Percentiles rank a stretch among this genome's conserved stretches.
These are phyloP conservation scores for Exophiala aquamarina DNA, from an alignment of 2,329 filamentous ascomycete species.

Conservation along the genomic window DNA sequence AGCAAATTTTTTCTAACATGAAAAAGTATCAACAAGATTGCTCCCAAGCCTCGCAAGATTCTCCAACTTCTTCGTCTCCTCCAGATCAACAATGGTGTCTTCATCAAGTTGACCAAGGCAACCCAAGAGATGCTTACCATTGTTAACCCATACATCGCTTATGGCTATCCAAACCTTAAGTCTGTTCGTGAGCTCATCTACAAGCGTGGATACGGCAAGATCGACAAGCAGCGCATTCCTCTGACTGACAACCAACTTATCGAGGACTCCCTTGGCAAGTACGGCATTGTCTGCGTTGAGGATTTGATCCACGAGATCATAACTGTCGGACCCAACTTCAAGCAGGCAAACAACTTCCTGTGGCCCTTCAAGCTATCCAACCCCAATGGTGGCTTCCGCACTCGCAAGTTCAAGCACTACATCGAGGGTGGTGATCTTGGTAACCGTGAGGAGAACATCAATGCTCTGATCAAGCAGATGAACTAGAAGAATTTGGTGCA, in stretches of 20 bases:
- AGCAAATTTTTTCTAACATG: slow-evolving; percentile 9
- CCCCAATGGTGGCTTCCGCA: slow-evolving; percentile 93
- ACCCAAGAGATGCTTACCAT: slow-evolving; percentile 97
- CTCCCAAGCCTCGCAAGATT: slow-evolving; percentile 99
- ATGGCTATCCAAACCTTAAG: slow-evolving; percentile 99
- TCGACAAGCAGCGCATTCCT: slow-evolving; percentile 95
- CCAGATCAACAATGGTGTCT: slow-evolving; percentile 99
- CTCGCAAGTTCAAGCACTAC: slow-evolving; percentile 98
- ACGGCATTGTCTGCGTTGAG: slow-evolving; percentile 98
- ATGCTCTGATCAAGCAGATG: slow-evolving; percentile 94
- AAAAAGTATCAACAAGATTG: slow-evolving; percentile 99
- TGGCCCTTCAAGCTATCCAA: slow-evolving; percentile 99
- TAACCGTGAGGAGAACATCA: slow-evolving; percentile 99
- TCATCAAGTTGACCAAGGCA: slow-evolving; percentile 96
- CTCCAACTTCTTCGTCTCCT: slow-evolving; percentile 98
- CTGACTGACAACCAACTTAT: slow-evolving; percentile 98
- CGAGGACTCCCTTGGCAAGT: slow-evolving; percentile 94
- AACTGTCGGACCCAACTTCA: slow-evolving; percentile 99
- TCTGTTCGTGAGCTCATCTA: slow-evolving; percentile 98
- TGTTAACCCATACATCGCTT: slow-evolving; percentile 98
- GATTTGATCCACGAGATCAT: slow-evolving; percentile 99
- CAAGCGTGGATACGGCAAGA: slow-evolving; percentile 99
- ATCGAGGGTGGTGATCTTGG: slow-evolving; percentile 97
- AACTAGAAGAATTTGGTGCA: slow-evolving; percentile 65
- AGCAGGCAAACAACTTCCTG: slow-evolving; percentile 98